Percentiles rank a stretch among this genome's conserved stretches.
phyloP scores from a whole-genome alignment of 176 grass and related monocot species.

The Triticum dicoccoides region DNA sequence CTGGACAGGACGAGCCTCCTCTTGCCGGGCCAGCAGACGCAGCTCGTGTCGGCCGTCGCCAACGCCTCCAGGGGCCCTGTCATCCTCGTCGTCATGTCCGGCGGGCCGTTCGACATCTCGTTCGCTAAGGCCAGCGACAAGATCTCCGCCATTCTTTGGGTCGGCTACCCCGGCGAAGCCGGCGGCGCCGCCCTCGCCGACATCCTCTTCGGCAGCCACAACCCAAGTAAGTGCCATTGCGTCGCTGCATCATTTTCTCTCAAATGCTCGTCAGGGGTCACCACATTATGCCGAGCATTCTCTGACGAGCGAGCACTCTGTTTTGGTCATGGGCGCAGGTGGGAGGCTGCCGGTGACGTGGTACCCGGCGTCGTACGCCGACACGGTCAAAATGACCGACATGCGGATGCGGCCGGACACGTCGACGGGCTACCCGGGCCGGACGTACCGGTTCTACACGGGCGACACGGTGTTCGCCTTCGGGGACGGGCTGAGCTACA shows the following conservation, averaged over 20 bases:
- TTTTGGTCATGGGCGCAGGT: conserved; percentile 29
- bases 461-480: conserved; percentile 73
- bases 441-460: conserved; percentile 94
- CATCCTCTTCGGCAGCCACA: conserved; percentile 74
- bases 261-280: not conserved
- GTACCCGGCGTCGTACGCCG: conserved; percentile 66
- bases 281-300: not conserved
- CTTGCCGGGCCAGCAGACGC: conserved; percentile 62
- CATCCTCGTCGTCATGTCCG: conserved; percentile 97
- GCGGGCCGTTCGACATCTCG: conserved; percentile 72
- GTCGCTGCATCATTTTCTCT: not conserved
- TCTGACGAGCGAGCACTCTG: not conserved
- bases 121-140: conserved; percentile 52
- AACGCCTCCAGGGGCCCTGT: conserved; percentile 62
- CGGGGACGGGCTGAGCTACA: conserved; percentile 96
- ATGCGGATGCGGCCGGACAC: conserved; percentile 86
- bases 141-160: conserved; percentile 81
- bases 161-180: conserved; percentile 85
- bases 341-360: conserved; percentile 94
- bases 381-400: conserved; percentile 67
- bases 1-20: conserved; percentile 70
- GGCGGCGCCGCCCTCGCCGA: conserved; percentile 82
- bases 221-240: conserved; percentile 50
- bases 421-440: conserved; percentile 62
- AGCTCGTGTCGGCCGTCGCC: conserved; percentile 63